Conservation (phyloP, 192 early-diverging fungal genomes). For the Backusella luteola region DNA sequence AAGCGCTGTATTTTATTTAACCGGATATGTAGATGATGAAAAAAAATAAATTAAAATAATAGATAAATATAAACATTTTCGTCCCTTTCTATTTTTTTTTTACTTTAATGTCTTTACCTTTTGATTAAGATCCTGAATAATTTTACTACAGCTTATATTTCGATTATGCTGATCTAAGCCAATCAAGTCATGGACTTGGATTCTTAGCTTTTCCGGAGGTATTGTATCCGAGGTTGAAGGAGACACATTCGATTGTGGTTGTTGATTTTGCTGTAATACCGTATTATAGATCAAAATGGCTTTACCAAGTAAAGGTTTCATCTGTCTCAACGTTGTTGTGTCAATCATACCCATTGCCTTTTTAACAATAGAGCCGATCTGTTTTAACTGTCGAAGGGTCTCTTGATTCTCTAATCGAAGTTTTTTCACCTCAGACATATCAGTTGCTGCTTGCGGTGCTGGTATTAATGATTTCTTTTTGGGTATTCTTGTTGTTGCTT, state of each 20-base stretch:
- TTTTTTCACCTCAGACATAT: neutral
- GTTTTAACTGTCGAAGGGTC: neutral
- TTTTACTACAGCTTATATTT: neutral
- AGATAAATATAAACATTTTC: neutral
- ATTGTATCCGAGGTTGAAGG: neutral
- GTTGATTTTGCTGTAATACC: neutral
- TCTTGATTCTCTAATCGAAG: slow-evolving; percentile 1
- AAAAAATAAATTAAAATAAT: neutral
- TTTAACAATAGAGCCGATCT: neutral
- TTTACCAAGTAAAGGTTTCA: neutral
- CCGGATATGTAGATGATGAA: neutral
- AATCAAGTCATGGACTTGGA: neutral
- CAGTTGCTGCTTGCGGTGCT: neutral
- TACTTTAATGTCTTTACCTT: neutral
- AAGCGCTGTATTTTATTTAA: slow-evolving; percentile 6
- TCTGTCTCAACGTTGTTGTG: neutral
- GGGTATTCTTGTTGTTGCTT: neutral
- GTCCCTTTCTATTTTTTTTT: neutral
- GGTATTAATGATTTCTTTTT: neutral
- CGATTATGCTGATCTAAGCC: neutral
- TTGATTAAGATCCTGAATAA: neutral
- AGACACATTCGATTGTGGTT: neutral
- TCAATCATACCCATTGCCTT: slow-evolving; percentile 8
- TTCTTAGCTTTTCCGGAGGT: neutral
- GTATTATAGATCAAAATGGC: neutral